Base-by-base conservation (phyloP, 257 asterid genomes). In the Leonotis leonurus region DNA sequence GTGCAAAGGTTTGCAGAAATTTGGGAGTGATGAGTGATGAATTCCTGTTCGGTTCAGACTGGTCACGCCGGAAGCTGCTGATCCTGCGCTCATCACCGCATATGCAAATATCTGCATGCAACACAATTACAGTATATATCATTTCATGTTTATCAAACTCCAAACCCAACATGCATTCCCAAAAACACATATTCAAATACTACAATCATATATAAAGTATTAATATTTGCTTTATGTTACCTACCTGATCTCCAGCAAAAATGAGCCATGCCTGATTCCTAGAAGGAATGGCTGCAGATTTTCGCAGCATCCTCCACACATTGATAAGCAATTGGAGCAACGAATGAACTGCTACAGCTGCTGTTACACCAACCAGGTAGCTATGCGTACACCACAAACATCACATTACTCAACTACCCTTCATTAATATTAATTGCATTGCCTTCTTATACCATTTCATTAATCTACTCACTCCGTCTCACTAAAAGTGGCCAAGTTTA, bases 31-130 rank as follows among this genome's bases (percentile, higher is more conserved):
- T 0, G 94, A 75, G 54, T 88, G 98, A 10, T 57, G 84, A 7
- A 90, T 83, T 22, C 98, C 98, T 0, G 94, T 81, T 1, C 88
- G 85, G 65, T 91, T 91, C 70, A 91, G 74, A 70, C 78, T 91
- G 26, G 95, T 82, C 0, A 88, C 95, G 0, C 98, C 94, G 0
- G 95, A 77, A 9, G 96, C 89, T 12, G 98, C 96, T 20, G 98
- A 90, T 74, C 89, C 96, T 9, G 91, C 98, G 27, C 98, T 85
- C 83, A 91, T 82, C 89, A 81, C 48, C 2, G 83, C 94, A 54
- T 74, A 86, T 3, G 90, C 88, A 69, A 90, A 82, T 41, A 90
- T 62, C 98, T 90, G 72, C 75, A 64, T n/a, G n/a, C n/a, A n/a
- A n/a, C n/a, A n/a, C n/a, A n/a, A n/a, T n/a, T n/a, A n/a, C n/a